phyloP scores from a whole-genome alignment of 2,329 filamentous ascomycete species.

The Diplodia corticola region DNA sequence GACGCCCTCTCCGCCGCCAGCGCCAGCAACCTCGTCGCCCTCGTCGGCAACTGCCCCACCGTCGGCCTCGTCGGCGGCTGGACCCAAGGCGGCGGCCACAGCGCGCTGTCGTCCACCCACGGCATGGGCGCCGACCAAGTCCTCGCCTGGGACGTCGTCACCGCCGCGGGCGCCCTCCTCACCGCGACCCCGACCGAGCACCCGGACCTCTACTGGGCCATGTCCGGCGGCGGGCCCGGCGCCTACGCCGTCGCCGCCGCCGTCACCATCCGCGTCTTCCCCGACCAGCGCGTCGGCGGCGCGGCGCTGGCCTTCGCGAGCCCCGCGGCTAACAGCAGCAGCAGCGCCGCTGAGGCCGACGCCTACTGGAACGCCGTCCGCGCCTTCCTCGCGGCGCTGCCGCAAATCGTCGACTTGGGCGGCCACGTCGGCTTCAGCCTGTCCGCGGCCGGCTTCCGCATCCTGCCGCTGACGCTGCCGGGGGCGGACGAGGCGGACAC shows the following conservation, averaged over 20 bases:
- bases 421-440: neutral
- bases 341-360: no score
- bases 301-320: slow-evolving; percentile 27
- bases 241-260: slow-evolving; percentile 36
- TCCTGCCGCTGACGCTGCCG: neutral
- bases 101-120: neutral
- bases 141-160: slow-evolving; percentile 37
- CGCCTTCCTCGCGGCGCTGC: neutral
- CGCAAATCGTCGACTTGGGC: neutral
- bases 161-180: slow-evolving; percentile 31
- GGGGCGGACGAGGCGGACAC: neutral
- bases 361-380: neutral
- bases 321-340: neutral
- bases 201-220: slow-evolving; percentile 40
- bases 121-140: slow-evolving; percentile 37
- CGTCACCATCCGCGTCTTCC: slow-evolving; percentile 33
- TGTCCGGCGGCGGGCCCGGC: slow-evolving; percentile 35
- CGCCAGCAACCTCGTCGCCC: slow-evolving; percentile 27
- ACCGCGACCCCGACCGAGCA: slow-evolving; percentile 34
- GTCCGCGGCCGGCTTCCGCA: neutral
- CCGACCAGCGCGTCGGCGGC: slow-evolving; percentile 29
- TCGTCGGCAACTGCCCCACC: slow-evolving; percentile 36
- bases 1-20: slow-evolving; percentile 33
- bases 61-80: slow-evolving; percentile 38
- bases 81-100: slow-evolving; percentile 36